phyloP scores from a whole-genome alignment of 2,329 filamentous ascomycete genomes.

The Rhinocladiella similis region DNA sequence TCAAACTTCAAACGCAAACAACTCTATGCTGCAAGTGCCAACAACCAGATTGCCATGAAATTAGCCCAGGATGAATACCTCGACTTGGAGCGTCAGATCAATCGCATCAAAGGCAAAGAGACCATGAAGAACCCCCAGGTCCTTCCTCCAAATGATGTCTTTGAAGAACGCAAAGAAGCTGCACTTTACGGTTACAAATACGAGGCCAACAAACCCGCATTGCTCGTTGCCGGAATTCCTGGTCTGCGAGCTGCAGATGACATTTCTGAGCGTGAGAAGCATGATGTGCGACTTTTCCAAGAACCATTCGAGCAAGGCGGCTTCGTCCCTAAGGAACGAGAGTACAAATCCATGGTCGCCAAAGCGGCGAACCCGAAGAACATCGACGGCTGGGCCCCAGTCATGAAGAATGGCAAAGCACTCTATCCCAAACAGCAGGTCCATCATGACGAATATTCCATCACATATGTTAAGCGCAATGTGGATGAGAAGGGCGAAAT shows the following conservation, averaged over 20 bases:
- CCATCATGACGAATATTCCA: conserved; percentile 25
- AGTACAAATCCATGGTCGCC: conserved; percentile 41
- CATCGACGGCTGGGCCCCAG: conserved; percentile 41
- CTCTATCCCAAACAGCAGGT: conserved; percentile 23
- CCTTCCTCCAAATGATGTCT: conserved; percentile 43
- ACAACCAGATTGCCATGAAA: conserved; percentile 54
- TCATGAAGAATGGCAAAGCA: conserved; percentile 36
- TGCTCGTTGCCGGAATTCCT: conserved; percentile 36
- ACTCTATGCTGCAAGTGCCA: conserved; percentile 56
- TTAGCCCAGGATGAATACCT: conserved; percentile 62
- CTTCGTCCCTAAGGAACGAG: conserved; percentile 45
- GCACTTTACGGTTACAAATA: conserved; percentile 61
- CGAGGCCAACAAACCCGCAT: conserved; percentile 45
- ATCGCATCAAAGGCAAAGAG: conserved; percentile 46
- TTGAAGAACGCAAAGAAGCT: conserved; percentile 62
- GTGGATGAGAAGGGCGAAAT: conserved; percentile 23
- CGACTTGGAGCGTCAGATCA: conserved; percentile 52
- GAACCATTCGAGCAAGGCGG: conserved; percentile 58
- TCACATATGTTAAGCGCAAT: conserved; percentile 23
- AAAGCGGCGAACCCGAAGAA: conserved; percentile 37
- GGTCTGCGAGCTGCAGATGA: conserved; percentile 22
- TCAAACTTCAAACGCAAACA: conserved; percentile 29
- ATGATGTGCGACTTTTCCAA: conserved; percentile 48
- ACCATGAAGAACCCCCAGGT: conserved; percentile 54
- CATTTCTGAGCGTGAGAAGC: conserved; percentile 31